Conservation (phyloP, 208 protist genomes). For the Sergeia podlipaevii region DNA sequence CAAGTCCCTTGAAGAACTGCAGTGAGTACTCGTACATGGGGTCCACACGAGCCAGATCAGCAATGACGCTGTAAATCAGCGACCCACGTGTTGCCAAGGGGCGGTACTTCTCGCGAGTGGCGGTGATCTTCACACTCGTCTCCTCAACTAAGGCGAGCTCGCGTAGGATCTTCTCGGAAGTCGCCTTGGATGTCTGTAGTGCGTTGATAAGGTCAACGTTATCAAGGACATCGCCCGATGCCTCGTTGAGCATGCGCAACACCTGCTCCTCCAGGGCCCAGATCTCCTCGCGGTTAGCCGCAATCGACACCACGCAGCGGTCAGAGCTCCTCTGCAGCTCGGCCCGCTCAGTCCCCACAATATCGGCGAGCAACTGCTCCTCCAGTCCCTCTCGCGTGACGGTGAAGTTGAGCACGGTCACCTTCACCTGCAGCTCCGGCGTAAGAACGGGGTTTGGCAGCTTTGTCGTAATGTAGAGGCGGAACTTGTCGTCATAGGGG, state of each 20-base stretch:
- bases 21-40: slow-evolving; percentile 94
- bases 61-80: slow-evolving; percentile 94
- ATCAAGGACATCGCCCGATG: slow-evolving; percentile 94
- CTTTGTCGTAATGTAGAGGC: slow-evolving; percentile 95
- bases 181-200: slow-evolving; percentile 89
- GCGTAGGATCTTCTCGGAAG: slow-evolving; percentile 83
- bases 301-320: slow-evolving; percentile 92
- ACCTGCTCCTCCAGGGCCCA: slow-evolving; percentile 92
- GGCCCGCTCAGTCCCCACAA: slow-evolving; percentile 84
- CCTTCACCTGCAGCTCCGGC: slow-evolving; percentile 94
- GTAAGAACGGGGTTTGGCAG: slow-evolving; percentile 93
- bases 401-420: slow-evolving; percentile 93
- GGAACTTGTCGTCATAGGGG: slow-evolving; percentile 91
- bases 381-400: slow-evolving; percentile 89
- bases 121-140: slow-evolving; percentile 92
- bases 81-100: slow-evolving; percentile 91
- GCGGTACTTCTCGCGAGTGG: slow-evolving; percentile 89
- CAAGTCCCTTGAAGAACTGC: slow-evolving; percentile 90
- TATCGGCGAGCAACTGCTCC: slow-evolving; percentile 91
- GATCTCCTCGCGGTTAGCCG: slow-evolving; percentile 91
- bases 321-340: slow-evolving; percentile 84
- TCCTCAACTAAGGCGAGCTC: slow-evolving; percentile 89
- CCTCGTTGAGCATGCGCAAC: slow-evolving; percentile 88
- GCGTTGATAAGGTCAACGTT: slow-evolving; percentile 94
- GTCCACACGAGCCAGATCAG: slow-evolving; percentile 86